Base-by-base conservation (phyloP, 2,329 filamentous ascomycete genomes). In the Coniochaeta sp. region DNA sequence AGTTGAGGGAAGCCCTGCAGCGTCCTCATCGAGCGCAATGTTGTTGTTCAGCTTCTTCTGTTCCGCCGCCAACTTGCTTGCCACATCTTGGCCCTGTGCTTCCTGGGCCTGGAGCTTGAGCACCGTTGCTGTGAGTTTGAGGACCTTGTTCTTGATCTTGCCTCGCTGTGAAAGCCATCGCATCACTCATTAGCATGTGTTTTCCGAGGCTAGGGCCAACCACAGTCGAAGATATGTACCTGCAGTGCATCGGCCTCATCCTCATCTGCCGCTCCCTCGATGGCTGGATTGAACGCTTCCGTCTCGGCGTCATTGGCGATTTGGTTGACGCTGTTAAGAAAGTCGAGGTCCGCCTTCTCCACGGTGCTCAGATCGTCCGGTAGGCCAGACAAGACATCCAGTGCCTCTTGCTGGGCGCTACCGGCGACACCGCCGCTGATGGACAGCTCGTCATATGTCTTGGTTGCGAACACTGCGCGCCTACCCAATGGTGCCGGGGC, bases 121-220 rank as follows among this genome's bases (percentile, higher is more conserved):
- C 56, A 78, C 72, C 57, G 77, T 76, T 17, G 77, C 74, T 60
- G 71, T 74, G 60, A 80, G 69, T 68, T 81, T 81, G 54, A 81
- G 68, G 19, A 81, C 75, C 68, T 81, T 80, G 72, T 79, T 80
- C 73, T 78, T 77, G 63, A 73, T 79, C 69, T 80, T 79, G 64
- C 77, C 77, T 59, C 73, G 69, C 71, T 71, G 47, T 30, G 24
- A 3, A 30, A n/a, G 1, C n/a, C n/a, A n/a, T n/a, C n/a, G n/a
- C 4, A 22, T 17, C 22, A 52, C 8, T 30, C 10, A 9, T 52
- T 22, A 52, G 47, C 24, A 24, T 24, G 8, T 19, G 44, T 32
- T 32, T 60, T 50, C 55, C 50, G 19, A 60, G n/a, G 19, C 30
- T 12, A 36, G 34, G 12, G 34, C 34, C 10, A 12, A 16, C 42